These are phyloP conservation scores for Talaromyces ruber DNA, from an alignment of 495 filamentous ascomycete genomes.

Conservation along the genomic window DNA sequence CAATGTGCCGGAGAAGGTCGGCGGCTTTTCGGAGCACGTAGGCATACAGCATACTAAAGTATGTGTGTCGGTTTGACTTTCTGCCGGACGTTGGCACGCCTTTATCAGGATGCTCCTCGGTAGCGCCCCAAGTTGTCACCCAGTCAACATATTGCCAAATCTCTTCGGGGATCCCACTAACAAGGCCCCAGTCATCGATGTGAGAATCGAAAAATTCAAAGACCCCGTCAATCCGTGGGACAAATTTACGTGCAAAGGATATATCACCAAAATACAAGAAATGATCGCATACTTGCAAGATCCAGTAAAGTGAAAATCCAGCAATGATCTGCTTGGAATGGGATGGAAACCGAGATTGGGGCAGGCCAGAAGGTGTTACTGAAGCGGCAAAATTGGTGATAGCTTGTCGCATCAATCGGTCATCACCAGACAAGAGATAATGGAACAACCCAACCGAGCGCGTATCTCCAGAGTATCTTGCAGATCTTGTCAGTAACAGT, in stretches of 20 bases:
- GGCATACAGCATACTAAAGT: slow-evolving; percentile 31
- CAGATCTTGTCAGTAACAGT: not conserved
- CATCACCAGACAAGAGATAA: slow-evolving; percentile 29
- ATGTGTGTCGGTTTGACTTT: slow-evolving; percentile 20
- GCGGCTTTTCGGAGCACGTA: slow-evolving; percentile 21
- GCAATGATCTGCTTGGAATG: slow-evolving; percentile 26
- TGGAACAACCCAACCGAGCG: slow-evolving; percentile 26
- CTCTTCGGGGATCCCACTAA: slow-evolving; percentile 17
- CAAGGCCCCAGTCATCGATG: slow-evolving; percentile 21
- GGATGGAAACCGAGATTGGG: slow-evolving; percentile 27
- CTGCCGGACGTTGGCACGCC: slow-evolving; percentile 24
- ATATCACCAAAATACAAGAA: slow-evolving; percentile 25
- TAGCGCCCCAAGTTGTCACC: slow-evolving; percentile 28
- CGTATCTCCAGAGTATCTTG: slow-evolving; percentile 21
- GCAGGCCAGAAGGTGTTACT: slow-evolving; percentile 21
- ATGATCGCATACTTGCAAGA: slow-evolving; percentile 28
- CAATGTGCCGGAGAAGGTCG: slow-evolving; percentile 16
- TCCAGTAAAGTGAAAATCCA: slow-evolving; percentile 29
- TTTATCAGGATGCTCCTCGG: slow-evolving; percentile 25
- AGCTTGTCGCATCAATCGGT: slow-evolving; percentile 24
- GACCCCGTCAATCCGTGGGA: slow-evolving; percentile 27
- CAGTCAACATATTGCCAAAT: slow-evolving; percentile 35
- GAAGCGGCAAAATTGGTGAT: slow-evolving; percentile 27
- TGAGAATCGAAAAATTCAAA: slow-evolving; percentile 26
- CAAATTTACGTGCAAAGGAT: slow-evolving; percentile 15